Conservation (phyloP, 495 filamentous ascomycete species). For the Bacidia gigantensis region DNA sequence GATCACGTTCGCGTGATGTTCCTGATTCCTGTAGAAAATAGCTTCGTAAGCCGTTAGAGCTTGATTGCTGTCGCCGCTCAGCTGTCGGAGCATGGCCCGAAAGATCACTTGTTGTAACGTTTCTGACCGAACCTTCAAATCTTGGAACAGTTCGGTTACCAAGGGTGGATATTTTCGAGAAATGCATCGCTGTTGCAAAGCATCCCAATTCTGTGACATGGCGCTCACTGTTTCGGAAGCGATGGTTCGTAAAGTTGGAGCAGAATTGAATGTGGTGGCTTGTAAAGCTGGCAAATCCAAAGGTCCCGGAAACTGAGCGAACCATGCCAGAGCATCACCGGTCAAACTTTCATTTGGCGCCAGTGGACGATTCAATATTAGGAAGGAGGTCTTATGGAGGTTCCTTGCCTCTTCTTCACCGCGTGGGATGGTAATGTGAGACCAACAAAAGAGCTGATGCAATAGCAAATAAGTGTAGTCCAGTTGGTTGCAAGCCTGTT, state of each 20-base stretch:
- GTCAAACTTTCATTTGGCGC: conserved; percentile 26
- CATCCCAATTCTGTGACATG: conserved; percentile 21
- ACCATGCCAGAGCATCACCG: conserved; percentile 34
- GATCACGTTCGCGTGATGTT: neutral
- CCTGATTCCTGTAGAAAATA: conserved; percentile 17
- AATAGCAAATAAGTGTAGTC: conserved; percentile 53
- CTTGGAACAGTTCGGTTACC: conserved; percentile 40
- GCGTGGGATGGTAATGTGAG: conserved; percentile 11
- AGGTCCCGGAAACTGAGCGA: conserved; percentile 36
- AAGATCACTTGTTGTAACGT: conserved; percentile 47
- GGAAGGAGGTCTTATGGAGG: conserved; percentile 19
- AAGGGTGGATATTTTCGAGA: conserved; percentile 41
- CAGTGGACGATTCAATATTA: conserved; percentile 23
- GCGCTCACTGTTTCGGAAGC: neutral
- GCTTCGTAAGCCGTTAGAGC: conserved; percentile 11
- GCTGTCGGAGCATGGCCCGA: conserved; percentile 31
- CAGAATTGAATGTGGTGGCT: neutral
- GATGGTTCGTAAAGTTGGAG: neutral
- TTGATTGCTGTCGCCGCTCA: conserved; percentile 11
- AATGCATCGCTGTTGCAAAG: conserved; percentile 21
- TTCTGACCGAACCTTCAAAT: conserved; percentile 39
- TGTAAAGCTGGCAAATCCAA: conserved; percentile 7
- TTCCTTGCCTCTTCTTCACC: conserved; percentile 6
- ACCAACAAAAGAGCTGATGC: conserved; percentile 53
- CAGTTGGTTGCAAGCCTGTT: conserved; percentile 37